phyloP scores from a whole-genome alignment of 352 stramenopile species.

The Blastocystis sp. region DNA sequence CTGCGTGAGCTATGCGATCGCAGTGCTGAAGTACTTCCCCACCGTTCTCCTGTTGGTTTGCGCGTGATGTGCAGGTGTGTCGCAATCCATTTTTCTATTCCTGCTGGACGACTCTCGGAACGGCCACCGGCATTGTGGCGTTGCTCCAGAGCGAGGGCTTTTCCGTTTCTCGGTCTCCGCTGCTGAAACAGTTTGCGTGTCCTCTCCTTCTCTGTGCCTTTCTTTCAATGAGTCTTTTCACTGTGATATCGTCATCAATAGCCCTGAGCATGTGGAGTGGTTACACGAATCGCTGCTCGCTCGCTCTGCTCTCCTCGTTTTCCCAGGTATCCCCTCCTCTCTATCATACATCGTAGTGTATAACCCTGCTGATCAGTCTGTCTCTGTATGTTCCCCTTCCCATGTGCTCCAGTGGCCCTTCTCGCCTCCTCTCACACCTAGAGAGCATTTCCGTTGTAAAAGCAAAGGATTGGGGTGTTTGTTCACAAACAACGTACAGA shows the following conservation, averaged over 20 bases:
- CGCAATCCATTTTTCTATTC: background rate
- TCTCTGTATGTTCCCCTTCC: background rate
- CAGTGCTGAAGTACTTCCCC: background rate
- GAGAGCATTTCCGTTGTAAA: background rate
- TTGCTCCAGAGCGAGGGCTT: background rate
- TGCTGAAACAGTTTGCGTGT: background rate
- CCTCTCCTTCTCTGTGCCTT: background rate
- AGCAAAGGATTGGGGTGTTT: conserved; percentile 33
- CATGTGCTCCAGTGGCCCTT: background rate
- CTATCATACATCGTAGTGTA: background rate
- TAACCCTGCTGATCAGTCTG: background rate
- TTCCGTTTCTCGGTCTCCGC: background rate
- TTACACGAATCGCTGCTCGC: background rate
- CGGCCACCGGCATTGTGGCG: background rate
- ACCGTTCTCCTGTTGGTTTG: background rate
- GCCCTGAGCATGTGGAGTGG: background rate
- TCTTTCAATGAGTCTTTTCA: background rate
- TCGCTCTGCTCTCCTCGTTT: background rate
- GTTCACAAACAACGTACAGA: background rate
- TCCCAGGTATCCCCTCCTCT: background rate
- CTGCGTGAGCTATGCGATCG: background rate
- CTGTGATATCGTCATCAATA: background rate
- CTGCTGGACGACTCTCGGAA: conserved; percentile 14
- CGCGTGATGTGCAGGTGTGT: background rate
- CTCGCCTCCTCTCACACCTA: background rate